Base-by-base conservation (phyloP, 2,329 filamentous ascomycete species). In the Zymoseptoria ardabiliae region DNA sequence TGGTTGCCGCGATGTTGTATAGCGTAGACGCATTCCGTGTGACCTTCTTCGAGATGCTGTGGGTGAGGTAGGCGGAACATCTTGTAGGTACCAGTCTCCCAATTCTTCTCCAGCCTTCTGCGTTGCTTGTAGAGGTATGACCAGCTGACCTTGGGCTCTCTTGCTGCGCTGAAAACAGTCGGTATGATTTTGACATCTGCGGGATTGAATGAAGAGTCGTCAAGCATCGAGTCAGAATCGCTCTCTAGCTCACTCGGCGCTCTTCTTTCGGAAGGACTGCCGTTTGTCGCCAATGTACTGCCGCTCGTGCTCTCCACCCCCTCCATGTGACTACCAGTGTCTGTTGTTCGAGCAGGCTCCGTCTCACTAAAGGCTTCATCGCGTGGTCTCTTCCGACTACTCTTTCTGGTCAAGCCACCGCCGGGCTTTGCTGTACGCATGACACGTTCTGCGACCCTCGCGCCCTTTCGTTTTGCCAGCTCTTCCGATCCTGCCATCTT, bases 11-110 rank as follows among this genome's bases (percentile, higher is more conserved):
- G 88, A 70, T 93, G 96, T 72, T 99, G 93, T 56, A 99, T 85
- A 2, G 90, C 93, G 74, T 99, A 99, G 11, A 99, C 91, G 72
- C 92, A 97, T 71, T 97, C 93, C 20, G 81, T 82, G 71, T 99
- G 94, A 0, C 90, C 90, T 72, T 97, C 93, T 30, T 89, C 82
- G 0, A 85, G 85, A 68, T 91, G 81, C 45, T 85, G 81, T 0
- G 91, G 91, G 69, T 96, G 91, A 0, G 94, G 94, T 1, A 99
- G 82, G 71, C 95, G 91, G 69, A 97, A 97, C 64, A 92, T 95
- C 2, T 81, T 85, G 72, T 83, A 96, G 59, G 85, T 87, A 3
- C 90, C 92, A 20, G 86, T 82, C 60, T 90, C 85, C 94, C 94
- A 99, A 71, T 99, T 97, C 7, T 87, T 85, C 75, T 99, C 94